phyloP scores from a whole-genome alignment of 441 rosid genomes.

The Adansonia gregorii region DNA sequence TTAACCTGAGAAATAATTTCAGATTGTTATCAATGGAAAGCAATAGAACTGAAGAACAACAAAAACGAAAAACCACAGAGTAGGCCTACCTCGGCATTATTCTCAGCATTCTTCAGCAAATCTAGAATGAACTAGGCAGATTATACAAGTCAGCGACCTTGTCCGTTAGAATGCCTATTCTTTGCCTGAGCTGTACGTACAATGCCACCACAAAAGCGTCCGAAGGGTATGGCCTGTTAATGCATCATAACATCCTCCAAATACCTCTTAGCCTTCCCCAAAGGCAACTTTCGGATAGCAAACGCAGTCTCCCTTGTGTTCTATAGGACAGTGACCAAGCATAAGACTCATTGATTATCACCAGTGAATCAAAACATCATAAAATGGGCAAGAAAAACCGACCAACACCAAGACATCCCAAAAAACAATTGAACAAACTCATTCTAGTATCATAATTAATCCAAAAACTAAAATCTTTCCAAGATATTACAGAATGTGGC shows the following conservation, averaged over 20 bases:
- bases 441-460: neutral
- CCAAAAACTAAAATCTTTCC: neutral
- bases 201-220: slow-evolving; percentile 90
- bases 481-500: slow-evolving; percentile 32
- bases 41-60: neutral
- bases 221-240: slow-evolving; percentile 96
- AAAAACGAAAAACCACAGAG: neutral
- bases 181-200: slow-evolving; percentile 98
- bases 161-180: slow-evolving; percentile 92
- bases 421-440: neutral
- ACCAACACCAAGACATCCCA: neutral
- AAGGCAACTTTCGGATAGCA: slow-evolving; percentile 73
- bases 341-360: neutral
- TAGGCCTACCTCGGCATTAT: slow-evolving; percentile 77
- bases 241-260: slow-evolving; percentile 95
- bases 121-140: slow-evolving; percentile 85
- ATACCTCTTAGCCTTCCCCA: slow-evolving; percentile 90
- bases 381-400: too few species aligned
- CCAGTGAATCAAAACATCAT: neutral
- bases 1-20: slow-evolving; percentile 58
- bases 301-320: slow-evolving; percentile 92
- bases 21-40: neutral
- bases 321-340: slow-evolving; percentile 35
- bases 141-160: slow-evolving; percentile 95
- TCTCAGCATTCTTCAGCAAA: slow-evolving; percentile 91